Evolutionary conservation across 169 alveolate species (phyloP).

Genomic region (Amoebophrya sp.): DNA sequence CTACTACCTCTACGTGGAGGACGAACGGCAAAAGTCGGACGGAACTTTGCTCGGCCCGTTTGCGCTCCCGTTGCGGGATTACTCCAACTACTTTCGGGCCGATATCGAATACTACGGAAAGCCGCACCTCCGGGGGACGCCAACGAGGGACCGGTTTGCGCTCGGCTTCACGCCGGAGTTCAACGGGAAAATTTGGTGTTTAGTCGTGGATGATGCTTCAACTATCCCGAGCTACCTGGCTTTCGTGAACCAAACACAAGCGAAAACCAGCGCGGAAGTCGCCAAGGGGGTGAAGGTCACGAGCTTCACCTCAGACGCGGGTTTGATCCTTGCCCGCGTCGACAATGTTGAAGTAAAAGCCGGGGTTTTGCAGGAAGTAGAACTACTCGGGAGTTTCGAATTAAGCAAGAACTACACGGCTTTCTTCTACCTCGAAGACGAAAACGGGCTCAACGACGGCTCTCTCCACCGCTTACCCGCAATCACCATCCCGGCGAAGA

Average conservation of each 20-base stretch:
- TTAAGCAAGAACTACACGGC: neutral
- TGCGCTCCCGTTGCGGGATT: neutral
- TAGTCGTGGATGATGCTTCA: neutral
- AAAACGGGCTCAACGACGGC: constrained; percentile 24
- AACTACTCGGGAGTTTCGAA: neutral
- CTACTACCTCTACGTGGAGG: constrained; percentile 32
- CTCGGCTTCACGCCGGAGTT: neutral
- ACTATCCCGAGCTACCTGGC: too few species aligned
- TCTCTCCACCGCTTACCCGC: neutral
- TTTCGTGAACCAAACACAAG: too few species aligned
- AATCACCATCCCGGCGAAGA: neutral
- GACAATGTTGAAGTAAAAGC: neutral
- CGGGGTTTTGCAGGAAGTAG: neutral
- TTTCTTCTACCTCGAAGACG: constrained; percentile 33
- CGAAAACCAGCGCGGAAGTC: too few species aligned
- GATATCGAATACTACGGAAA: neutral
- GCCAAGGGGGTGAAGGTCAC: neutral
- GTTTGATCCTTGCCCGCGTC: neutral
- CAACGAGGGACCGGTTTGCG: neutral
- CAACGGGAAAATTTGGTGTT: neutral
- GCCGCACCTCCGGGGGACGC: neutral
- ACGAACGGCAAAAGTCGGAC: constrained; percentile 8
- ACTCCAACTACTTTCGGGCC: constrained; percentile 26
- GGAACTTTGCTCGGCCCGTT: constrained; percentile 29
- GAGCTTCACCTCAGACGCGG: neutral